Evolutionary conservation across 2,329 filamentous ascomycete species (phyloP).

Genomic region (Diplodia corticola): DNA sequence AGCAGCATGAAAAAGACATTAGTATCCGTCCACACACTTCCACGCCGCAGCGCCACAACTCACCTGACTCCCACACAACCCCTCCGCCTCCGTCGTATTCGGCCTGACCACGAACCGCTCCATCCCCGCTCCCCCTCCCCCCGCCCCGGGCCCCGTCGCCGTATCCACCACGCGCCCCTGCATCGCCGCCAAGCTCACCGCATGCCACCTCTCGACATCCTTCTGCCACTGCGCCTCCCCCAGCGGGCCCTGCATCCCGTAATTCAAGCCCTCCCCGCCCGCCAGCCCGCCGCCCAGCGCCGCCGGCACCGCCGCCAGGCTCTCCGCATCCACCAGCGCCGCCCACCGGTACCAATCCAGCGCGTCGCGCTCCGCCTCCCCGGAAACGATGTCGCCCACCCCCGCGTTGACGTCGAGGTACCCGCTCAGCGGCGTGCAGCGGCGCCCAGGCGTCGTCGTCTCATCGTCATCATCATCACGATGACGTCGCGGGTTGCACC

Average conservation of each 20-base stretch:
- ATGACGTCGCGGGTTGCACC: slow-evolving; percentile 23
- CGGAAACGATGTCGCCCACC: neutral
- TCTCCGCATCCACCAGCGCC: slow-evolving; percentile 24
- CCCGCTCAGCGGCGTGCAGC: neutral
- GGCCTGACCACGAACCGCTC: neutral
- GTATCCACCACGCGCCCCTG: neutral
- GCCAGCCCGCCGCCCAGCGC: slow-evolving; percentile 20
- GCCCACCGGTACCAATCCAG: slow-evolving; percentile 31
- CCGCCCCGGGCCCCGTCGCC: neutral
- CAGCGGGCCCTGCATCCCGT: slow-evolving; percentile 27
- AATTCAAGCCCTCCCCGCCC: slow-evolving; percentile 21
- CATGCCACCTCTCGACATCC: slow-evolving; percentile 35
- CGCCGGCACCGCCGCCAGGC: slow-evolving; percentile 12
- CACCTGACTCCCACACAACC: neutral
- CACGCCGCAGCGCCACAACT: neutral
- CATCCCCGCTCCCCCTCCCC: neutral
- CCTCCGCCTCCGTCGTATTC: neutral
- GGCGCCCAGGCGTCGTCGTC: neutral
- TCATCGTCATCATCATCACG: neutral
- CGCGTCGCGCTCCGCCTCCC: neutral
- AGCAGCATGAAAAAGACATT: too few species aligned
- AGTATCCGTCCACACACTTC: too few species aligned
- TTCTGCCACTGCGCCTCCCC: slow-evolving; percentile 40
- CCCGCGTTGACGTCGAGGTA: neutral
- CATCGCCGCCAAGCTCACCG: neutral